Evolutionary conservation across 2,329 filamentous ascomycete species (phyloP), one percentile per base, ranked within the genome.

Genomic region (Ilyonectria robusta): DNA sequence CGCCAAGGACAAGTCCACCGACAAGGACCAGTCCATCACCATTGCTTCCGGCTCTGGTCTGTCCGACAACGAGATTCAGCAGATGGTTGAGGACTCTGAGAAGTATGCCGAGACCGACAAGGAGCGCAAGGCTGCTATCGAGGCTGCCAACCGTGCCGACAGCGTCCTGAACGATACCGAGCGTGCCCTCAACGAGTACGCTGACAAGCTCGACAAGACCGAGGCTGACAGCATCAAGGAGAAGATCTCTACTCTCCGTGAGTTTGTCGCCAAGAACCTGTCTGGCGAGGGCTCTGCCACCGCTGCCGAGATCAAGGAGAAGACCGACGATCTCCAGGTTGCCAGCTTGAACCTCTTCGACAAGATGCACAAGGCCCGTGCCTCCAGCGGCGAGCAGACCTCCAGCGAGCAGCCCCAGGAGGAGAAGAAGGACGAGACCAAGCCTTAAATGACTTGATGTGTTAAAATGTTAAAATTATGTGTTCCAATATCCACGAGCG

Each of bases 11-110:
- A 98, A 98, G 92, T 95, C 94, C 77, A 98, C 95, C 85, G 94
- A 94, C 91, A 98, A 98, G 92, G 95, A 98, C 82, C 95, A 99
- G 89, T 98, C 95, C 70, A 98, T 99, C 86, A 98, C 95, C 81
- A 97, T 99, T 82, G 95, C 95, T 63, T 98, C 95, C 67, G 96
- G 95, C 83, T 98, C 95, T 72, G 95, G 96, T 90, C 93, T 98
- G 65, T 97, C 94, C 54, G 95, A 99, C 70, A 84, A 88, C 63
- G 95, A 99, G 88, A 99, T 99, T 74, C 90, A 98, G 87, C 92
- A 90, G 86, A 98, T 99, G 96, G 95, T 99, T 80, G 88, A 95
- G 81, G 96, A 98, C 82, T 97, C 96, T 60, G 95, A 98, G 91
- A 95, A 94, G 86, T 98, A 97, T 81, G 94, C 93, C 66, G 95